These are phyloP conservation scores for Xylariaceae sp. DNA, from an alignment of 2,329 filamentous ascomycete species.

Conservation along the genomic window DNA sequence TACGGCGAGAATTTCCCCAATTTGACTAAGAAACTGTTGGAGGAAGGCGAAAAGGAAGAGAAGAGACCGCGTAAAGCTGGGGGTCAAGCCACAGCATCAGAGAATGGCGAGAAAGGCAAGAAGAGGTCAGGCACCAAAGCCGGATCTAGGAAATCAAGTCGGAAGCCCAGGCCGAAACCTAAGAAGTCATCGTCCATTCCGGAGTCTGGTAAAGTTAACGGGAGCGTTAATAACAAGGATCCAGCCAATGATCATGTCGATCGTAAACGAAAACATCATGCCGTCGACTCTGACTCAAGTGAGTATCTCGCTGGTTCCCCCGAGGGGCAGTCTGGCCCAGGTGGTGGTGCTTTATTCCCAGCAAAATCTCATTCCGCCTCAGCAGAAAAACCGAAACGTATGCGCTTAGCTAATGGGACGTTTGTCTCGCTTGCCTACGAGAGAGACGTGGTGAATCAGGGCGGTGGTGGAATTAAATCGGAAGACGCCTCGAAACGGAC, in stretches of 20 bases:
- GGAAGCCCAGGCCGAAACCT: conserved; percentile 29
- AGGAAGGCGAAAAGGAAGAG: conserved; percentile 36
- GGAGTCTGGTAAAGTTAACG: conserved; percentile 27
- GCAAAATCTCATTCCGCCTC: neutral
- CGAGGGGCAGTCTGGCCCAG: conserved; percentile 21
- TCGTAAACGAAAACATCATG: conserved; percentile 27
- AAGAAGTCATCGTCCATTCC: conserved; percentile 29
- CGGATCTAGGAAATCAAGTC: conserved; percentile 25
- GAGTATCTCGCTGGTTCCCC: conserved; percentile 28
- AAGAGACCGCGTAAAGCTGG: conserved; percentile 30
- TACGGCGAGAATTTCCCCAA: conserved; percentile 68
- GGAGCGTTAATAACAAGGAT: conserved; percentile 23
- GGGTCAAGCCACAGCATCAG: conserved; percentile 22
- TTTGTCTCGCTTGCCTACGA: conserved; percentile 14
- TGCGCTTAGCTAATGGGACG: conserved; percentile 15
- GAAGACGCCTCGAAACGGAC: conserved; percentile 21
- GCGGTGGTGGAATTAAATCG: conserved; percentile 8
- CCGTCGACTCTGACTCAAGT: conserved; percentile 24
- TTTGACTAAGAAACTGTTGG: conserved; percentile 47
- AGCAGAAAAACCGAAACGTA: conserved; percentile 11
- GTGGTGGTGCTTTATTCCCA: conserved; percentile 4
- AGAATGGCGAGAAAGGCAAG: conserved; percentile 23
- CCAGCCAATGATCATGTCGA: conserved; percentile 23
- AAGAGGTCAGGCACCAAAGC: conserved; percentile 31
- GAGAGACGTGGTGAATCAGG: conserved; percentile 5